Evolutionary conservation across 495 filamentous ascomycete genomes (phyloP).

Genomic region (Venustampulla echinocandica): DNA sequence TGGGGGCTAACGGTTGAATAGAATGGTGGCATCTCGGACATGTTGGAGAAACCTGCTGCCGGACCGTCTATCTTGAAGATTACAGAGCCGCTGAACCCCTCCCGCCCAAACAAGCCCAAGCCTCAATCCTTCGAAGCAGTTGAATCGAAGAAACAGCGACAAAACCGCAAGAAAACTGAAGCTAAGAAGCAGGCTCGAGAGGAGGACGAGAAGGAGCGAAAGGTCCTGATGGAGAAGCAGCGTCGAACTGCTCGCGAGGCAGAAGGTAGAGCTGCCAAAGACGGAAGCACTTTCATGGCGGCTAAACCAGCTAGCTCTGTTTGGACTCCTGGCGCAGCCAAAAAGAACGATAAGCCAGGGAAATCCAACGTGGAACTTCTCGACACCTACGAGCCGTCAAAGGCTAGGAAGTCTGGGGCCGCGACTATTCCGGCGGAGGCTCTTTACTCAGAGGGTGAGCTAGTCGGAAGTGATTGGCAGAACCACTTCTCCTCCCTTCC

Average conservation of each 20-base stretch:
- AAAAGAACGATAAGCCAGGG: constrained; percentile 22
- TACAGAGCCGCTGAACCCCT: constrained; percentile 52
- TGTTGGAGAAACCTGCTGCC: constrained; percentile 65
- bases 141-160: constrained; percentile 86
- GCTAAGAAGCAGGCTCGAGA: constrained; percentile 60
- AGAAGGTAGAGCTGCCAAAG: constrained; percentile 70
- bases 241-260: constrained; percentile 68
- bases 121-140: constrained; percentile 40
- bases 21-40: constrained; percentile 65
- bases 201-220: constrained; percentile 64
- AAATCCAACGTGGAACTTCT: constrained; percentile 45
- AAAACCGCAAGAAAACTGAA: constrained; percentile 76
- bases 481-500: constrained; percentile 41
- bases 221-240: constrained; percentile 67
- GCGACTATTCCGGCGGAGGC: constrained; percentile 24
- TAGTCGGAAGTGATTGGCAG: constrained; percentile 32
- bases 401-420: constrained; percentile 14
- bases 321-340: constrained; percentile 38
- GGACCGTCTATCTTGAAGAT: constrained; percentile 71
- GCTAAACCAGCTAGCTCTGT: constrained; percentile 42
- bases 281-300: constrained; percentile 49
- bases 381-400: constrained; percentile 63
- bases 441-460: constrained; percentile 10
- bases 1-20: constrained; percentile 6
- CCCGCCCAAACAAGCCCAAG: constrained; percentile 57